These are phyloP conservation scores for Syncephalastrum monosporum DNA, from an alignment of 371 early-diverging fungal species.

Conservation along the genomic window DNA sequence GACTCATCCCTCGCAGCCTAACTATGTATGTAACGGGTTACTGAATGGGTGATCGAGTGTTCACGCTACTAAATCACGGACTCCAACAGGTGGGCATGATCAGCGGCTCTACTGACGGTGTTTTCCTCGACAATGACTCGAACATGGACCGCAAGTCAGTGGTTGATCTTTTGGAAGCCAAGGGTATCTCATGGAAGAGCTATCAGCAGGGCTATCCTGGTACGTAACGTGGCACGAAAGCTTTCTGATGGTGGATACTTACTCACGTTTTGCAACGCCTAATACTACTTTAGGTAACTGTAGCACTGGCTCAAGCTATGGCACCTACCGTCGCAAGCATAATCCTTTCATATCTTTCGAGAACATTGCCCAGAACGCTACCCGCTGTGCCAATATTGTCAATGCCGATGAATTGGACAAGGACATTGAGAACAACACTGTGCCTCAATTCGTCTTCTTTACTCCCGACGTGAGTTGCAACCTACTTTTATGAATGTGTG, in stretches of 20 bases:
- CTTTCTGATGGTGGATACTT: too few relatives aligned
- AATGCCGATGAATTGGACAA: constrained; percentile 40
- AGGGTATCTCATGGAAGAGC: constrained; percentile 58
- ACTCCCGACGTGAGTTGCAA: constrained; percentile 26
- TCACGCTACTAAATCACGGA: not conserved
- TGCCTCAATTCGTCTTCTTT: constrained; percentile 57
- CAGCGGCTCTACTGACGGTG: constrained; percentile 38
- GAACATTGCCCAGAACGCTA: constrained; percentile 38
- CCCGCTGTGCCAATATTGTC: constrained; percentile 55
- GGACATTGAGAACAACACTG: constrained; percentile 35
- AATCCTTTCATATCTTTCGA: constrained; percentile 62
- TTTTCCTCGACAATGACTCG: constrained; percentile 22
- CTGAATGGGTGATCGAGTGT: not conserved
- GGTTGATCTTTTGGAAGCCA: constrained; percentile 61
- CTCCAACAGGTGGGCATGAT: constrained; percentile 24
- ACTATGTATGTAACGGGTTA: constrained; percentile 16
- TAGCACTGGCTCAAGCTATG: constrained; percentile 17
- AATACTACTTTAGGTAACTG: constrained; percentile 14
- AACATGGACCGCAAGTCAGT: constrained; percentile 35
- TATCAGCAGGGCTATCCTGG: constrained; percentile 55
- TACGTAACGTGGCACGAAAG: not conserved
- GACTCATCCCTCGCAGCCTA: constrained; percentile 32
- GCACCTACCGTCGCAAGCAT: constrained; percentile 53
- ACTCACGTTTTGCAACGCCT: too few relatives aligned
- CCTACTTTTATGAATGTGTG: not conserved